Evolutionary conservation across 78 protist species (phyloP).

Genomic region (Protostelium mycophagum): DNA sequence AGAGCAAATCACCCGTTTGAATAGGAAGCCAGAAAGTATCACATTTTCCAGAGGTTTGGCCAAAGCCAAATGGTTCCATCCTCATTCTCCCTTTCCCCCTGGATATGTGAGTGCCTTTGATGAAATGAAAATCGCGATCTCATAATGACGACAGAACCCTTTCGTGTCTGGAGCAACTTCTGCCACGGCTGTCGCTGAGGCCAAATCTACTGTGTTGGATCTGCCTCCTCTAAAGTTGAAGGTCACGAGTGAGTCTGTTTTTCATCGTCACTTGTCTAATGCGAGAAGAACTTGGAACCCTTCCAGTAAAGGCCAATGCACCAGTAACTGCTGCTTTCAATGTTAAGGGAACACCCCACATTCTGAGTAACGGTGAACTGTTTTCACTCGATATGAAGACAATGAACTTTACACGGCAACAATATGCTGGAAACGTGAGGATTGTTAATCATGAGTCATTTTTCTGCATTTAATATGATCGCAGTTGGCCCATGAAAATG

Average conservation of each 20-base stretch:
- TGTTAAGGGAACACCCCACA: neutral
- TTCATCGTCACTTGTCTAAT: neutral
- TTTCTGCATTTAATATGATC: neutral
- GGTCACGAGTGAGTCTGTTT: neutral
- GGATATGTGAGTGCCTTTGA: neutral
- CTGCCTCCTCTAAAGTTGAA: neutral
- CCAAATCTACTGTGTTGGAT: neutral
- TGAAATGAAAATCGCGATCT: neutral
- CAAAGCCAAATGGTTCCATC: neutral
- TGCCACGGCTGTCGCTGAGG: neutral
- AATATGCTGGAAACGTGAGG: neutral
- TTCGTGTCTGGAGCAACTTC: neutral
- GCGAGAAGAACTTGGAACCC: neutral
- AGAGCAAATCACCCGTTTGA: neutral
- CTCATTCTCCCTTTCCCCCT: neutral
- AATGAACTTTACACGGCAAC: neutral
- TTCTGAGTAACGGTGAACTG: neutral
- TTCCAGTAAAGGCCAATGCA: neutral
- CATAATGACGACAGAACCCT: neutral
- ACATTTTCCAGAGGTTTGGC: neutral
- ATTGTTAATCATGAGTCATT: neutral
- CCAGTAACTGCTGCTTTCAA: neutral
- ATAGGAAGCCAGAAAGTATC: neutral
- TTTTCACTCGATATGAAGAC: neutral
- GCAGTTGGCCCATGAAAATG: neutral